Base-by-base conservation (phyloP, 192 early-diverging fungal species). In the Nowakowskiella sp. region DNA sequence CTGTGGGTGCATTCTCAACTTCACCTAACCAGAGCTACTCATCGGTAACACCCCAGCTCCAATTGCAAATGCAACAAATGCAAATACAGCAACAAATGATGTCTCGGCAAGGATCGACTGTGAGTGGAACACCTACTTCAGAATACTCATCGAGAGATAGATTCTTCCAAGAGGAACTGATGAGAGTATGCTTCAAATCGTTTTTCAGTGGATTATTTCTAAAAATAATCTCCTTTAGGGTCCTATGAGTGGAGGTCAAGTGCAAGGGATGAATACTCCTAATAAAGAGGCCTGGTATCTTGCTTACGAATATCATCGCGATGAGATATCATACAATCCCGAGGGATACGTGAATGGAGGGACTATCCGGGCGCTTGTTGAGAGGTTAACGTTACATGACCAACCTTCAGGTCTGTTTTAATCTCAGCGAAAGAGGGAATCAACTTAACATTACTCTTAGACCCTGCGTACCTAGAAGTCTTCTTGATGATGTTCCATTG, bases 401-500 rank as follows among this genome's bases (percentile, higher is more conserved):
- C 78, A 80, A 10, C 63, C 65, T 58, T 53, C 66, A 42, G 71
- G 70, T 73, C 24, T 42, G 52, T 42, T 13, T 1, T 48, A 5
- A 26, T 66, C 28, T 29, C n/a, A n/a, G n/a, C 1, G 30, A 61
- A 57, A 39, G 13, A 39, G 36, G 13, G 13, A 13, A 10, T 47
- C 10, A 47, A 47, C 13, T 19, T 47, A 13, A 23, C 10, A 13
- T 62, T n/a, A 22, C 24, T 53, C 22, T 6, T 57, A 31, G 91
- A 95, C 49, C 70, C 83, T 44, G 85, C 77, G 59, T 94, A 89
- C 68, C 80, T 82, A 42, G 76, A 70, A 13, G 85, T 89, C 0
- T 94, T 96, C 64, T 57, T 96, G 65, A 77, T 96, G 55, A 91
- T 89, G 1, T 94, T 92, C 70, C 88, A 88, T 34, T 87, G 84